Evolutionary conservation across 2,329 filamentous ascomycete genomes (phyloP), one percentile per base, ranked within the genome.

Genomic region (Neocatenulostroma microsporum): DNA sequence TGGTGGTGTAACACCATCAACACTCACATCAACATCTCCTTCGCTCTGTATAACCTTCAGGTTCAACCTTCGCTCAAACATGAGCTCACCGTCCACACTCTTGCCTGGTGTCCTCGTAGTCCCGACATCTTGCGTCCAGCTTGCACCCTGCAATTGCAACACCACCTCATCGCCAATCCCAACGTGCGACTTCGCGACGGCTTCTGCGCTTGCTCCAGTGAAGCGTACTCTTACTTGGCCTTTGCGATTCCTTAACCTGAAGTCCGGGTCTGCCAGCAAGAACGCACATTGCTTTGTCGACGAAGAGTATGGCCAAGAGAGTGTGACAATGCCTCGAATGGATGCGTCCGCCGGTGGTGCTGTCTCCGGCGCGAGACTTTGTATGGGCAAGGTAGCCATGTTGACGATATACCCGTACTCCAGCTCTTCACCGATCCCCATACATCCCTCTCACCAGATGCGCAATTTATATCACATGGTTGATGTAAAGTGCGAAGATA

Each of bases 251-350:
- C 89, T 83, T 34, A 89, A 70, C 31, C 84, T 81, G 53, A 88
- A 83, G 58, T 95, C 86, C 30, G 80, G 78, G 52, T 95, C 88
- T 30, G 84, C 84, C 21, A 96, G 73, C 14, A 93, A 73, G 34
- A 95, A 79, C 19, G 85, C 81, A 48, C 87, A 73, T 25, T 78
- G 78, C 36, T 74, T 75, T 20, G 74, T 82, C 18, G 85, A 77
- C 15, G 82, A 82, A 46, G 84, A 94, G 61, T 85, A 95, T 0
- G 89, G 89, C 88, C 89, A 96, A 40, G 85, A 79, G 23, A 96
- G 76, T 7, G 86, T 89, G 15, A 95, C 76, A 12, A 83, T 69
- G 25, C 84, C 87, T 40, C 76, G 72, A 21, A 94, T 56, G 4
- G 50, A 45, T 27, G 55, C 52, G 36, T 49, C 39, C 7, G 37